Conservation (phyloP, 495 filamentous ascomycete species). For the Penicillium herquei region DNA sequence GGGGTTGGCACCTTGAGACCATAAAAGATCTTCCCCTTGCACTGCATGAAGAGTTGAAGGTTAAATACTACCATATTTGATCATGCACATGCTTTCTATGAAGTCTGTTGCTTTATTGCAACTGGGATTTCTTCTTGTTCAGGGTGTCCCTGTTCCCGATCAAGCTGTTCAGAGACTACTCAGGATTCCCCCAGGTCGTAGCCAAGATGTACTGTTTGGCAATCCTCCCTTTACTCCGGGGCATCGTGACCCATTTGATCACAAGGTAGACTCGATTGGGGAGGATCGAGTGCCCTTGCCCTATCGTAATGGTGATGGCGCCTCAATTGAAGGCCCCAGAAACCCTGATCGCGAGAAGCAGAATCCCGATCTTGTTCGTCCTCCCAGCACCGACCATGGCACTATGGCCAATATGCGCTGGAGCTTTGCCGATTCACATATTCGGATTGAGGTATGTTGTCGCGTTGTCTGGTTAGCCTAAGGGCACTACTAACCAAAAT, state of each 20-base stretch:
- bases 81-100: not conserved
- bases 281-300: constrained; percentile 59
- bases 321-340: constrained; percentile 62
- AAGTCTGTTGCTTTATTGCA: not conserved
- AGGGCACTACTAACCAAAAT: not conserved
- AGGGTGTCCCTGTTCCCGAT: not conserved
- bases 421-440: constrained; percentile 67
- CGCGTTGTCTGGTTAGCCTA: not conserved
- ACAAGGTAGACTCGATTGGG: constrained; percentile 56
- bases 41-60: not conserved
- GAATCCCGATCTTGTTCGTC: constrained; percentile 62
- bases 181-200: not conserved
- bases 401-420: constrained; percentile 62
- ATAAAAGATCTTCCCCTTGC: not conserved
- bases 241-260: constrained; percentile 46
- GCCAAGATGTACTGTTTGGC: not conserved
- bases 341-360: constrained; percentile 62
- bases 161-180: not conserved
- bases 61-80: not conserved
- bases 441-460: constrained; percentile 56
- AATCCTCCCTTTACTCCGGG: constrained; percentile 35
- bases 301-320: constrained; percentile 62
- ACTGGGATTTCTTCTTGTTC: not conserved
- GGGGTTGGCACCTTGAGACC: not conserved
- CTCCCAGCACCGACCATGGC: constrained; percentile 64